Conservation (phyloP, 257 asterid species). For the Lantana camara region DNA sequence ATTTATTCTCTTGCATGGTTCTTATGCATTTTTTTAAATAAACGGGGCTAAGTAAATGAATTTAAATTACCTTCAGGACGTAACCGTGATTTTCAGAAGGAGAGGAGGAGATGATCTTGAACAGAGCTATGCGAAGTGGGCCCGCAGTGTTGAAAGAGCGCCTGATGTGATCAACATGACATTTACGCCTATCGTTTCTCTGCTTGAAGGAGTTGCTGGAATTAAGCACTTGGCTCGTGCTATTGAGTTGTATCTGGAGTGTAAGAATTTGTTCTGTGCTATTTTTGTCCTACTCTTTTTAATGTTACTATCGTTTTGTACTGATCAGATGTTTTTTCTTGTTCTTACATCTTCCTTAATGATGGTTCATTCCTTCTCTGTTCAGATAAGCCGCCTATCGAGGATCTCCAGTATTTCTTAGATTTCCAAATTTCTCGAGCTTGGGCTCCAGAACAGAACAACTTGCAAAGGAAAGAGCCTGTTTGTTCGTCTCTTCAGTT, state of each 20-base stretch:
- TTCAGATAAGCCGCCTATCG: slow-evolving; percentile 98
- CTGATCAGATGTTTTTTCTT: not conserved
- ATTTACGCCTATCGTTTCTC: slow-evolving; percentile 78
- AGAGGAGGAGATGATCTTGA: slow-evolving; percentile 99
- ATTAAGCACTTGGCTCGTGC: slow-evolving; percentile 86
- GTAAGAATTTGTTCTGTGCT: slow-evolving; percentile 56
- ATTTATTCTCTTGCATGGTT: not conserved
- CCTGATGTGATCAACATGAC: slow-evolving; percentile 99
- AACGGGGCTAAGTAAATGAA: slow-evolving; percentile 3
- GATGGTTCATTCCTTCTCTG: slow-evolving; percentile 15
- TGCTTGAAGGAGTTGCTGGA: slow-evolving; percentile 92
- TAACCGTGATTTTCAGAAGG: slow-evolving; percentile 96
- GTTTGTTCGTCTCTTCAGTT: slow-evolving; percentile 89
- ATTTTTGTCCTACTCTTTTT: not conserved
- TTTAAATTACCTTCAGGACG: slow-evolving; percentile 69
- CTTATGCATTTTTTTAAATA: not conserved
- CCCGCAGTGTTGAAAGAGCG: slow-evolving; percentile 76
- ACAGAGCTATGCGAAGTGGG: slow-evolving; percentile 96
- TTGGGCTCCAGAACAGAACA: slow-evolving; percentile 99
- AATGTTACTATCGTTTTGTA: slow-evolving; percentile 5
- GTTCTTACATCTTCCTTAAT: slow-evolving; percentile 13
- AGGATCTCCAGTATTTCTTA: slow-evolving; percentile 95
- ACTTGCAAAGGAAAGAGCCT: slow-evolving; percentile 87
- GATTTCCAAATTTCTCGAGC: slow-evolving; percentile 92
- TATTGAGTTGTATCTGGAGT: slow-evolving; percentile 87